These are phyloP conservation scores for Pilaira anomala DNA, from an alignment of 192 early-diverging fungal species.

Conservation along the genomic window DNA sequence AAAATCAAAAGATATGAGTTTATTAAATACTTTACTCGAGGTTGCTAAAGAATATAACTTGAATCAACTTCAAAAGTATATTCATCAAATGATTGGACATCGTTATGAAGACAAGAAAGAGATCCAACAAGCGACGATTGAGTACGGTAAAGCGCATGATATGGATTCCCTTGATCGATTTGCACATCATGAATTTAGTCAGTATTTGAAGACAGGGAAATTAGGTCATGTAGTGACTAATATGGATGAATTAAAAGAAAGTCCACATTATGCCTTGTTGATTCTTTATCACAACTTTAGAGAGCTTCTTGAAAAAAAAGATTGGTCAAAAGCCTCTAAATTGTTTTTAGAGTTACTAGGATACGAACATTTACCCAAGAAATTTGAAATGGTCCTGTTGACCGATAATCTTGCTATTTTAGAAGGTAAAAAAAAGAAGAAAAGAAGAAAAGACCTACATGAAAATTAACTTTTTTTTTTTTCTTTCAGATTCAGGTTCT, in stretches of 20 bases:
- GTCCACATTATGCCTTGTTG: background rate
- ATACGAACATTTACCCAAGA: background rate
- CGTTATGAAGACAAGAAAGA: background rate
- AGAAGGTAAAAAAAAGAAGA: constrained; percentile 1
- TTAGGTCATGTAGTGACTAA: background rate
- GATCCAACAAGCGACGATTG: background rate
- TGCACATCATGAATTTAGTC: background rate
- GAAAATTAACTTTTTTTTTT: background rate
- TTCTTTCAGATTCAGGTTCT: background rate
- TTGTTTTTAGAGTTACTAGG: background rate
- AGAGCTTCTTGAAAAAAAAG: background rate
- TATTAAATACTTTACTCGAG: background rate
- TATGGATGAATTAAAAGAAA: background rate
- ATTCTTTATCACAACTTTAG: background rate
- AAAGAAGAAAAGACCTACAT: too few relatives aligned
- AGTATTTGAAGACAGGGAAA: constrained; percentile 1
- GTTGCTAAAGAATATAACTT: background rate
- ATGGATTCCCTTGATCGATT: background rate
- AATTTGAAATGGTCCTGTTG: constrained; percentile 3
- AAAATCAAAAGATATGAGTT: background rate
- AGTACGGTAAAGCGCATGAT: constrained; percentile 10
- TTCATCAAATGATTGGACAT: constrained; percentile 1
- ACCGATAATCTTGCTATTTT: constrained; percentile 4
- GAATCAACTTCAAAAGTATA: background rate
- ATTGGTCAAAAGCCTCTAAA: background rate